Conservation (phyloP, 208 protist species). For the Novymonas esmeraldas region DNA sequence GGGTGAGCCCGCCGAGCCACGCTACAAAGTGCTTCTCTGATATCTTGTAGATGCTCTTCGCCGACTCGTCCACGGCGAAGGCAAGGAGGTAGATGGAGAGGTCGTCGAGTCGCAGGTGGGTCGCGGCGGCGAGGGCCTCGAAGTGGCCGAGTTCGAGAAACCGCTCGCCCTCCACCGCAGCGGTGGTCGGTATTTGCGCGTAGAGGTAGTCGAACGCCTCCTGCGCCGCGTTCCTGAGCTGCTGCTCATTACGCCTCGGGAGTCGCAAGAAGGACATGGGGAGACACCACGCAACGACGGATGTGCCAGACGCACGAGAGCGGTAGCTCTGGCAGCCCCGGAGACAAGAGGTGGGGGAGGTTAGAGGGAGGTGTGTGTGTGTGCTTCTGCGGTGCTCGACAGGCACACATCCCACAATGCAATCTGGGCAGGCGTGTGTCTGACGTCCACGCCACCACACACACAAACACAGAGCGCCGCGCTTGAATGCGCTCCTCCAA, state of each 20-base stretch:
- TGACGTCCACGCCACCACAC: no score
- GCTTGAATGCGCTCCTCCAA: no score
- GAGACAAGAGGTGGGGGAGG: no score
- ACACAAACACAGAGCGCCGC: no score
- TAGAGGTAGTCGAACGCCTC: constrained; percentile 44
- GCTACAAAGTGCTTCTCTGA: constrained; percentile 51
- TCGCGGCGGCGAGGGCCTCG: constrained; percentile 40
- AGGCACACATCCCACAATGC: no score
- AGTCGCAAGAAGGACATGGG: constrained; percentile 23
- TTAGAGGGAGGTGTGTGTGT: no score
- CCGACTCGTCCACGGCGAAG: constrained; percentile 39
- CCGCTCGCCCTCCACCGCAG: constrained; percentile 18
- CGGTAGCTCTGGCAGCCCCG: no score
- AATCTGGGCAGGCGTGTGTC: no score
- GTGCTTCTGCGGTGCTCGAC: no score
- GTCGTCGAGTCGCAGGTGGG: constrained; percentile 56
- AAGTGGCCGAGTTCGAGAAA: constrained; percentile 53
- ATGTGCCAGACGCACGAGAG: no score
- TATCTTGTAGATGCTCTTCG: constrained; percentile 41
- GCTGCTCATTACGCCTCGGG: constrained; percentile 1
- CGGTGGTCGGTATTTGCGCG: constrained; percentile 7
- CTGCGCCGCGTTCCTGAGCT: constrained; percentile 12
- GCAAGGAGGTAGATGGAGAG: constrained; percentile 71
- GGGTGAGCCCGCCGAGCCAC: constrained; percentile 26
- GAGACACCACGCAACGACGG: not conserved